These are phyloP conservation scores for Chlorociboria aeruginascens DNA, from an alignment of 495 filamentous ascomycete genomes.

Conservation along the genomic window DNA sequence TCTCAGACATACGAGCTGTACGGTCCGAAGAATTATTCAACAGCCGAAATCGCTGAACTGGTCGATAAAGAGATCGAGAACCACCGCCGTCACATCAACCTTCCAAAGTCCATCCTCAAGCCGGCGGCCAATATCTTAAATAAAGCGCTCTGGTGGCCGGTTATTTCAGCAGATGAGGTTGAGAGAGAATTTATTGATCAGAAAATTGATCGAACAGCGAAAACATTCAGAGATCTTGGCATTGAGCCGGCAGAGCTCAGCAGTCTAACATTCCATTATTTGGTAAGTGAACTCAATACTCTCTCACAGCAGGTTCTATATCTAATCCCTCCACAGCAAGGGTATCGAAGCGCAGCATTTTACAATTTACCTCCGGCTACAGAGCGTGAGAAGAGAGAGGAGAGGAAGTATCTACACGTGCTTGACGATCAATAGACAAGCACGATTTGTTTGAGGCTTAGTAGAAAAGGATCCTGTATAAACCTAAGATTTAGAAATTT, in stretches of 20 bases:
- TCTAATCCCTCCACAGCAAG: conserved; percentile 43
- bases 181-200: conserved; percentile 94
- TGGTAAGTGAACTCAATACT: conserved; percentile 47
- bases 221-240: conserved; percentile 89
- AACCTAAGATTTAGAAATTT: too few species aligned
- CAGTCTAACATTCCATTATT: conserved; percentile 78
- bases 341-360: conserved; percentile 67
- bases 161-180: conserved; percentile 72
- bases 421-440: conserved; percentile 66
- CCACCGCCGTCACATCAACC: conserved; percentile 78
- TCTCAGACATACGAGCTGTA: conserved; percentile 90
- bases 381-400: conserved; percentile 85
- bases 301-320: conserved; percentile 11
- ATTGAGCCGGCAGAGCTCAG: conserved; percentile 77
- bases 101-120: conserved; percentile 71
- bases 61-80: conserved; percentile 91
- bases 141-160: conserved; percentile 76
- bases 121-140: conserved; percentile 61
- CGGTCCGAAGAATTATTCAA: conserved; percentile 86
- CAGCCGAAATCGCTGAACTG: conserved; percentile 70
- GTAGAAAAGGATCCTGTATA: too few species aligned
- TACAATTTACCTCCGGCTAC: conserved; percentile 92
- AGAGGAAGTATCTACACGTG: conserved; percentile 94
- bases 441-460: too few species aligned
- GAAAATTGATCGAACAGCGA: conserved; percentile 76